These are phyloP conservation scores for Pseudogymnoascus sp. DNA, from an alignment of 2,329 filamentous ascomycete genomes.

Conservation along the genomic window DNA sequence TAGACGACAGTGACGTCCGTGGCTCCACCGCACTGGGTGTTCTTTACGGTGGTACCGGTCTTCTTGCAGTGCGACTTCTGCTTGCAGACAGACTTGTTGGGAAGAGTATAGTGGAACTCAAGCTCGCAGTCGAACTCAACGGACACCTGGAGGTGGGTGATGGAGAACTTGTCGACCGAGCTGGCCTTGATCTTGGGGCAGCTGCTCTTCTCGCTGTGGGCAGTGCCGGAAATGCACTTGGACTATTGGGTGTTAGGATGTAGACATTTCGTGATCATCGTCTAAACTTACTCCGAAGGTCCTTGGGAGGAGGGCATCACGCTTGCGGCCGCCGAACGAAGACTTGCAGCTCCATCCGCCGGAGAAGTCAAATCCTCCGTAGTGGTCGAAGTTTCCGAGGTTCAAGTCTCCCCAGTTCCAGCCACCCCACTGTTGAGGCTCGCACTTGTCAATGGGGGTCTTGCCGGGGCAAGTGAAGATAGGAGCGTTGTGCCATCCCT, in stretches of 20 bases:
- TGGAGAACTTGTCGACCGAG: constrained; percentile 57
- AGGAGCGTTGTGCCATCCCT: constrained; percentile 42
- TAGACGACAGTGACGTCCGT: constrained; percentile 67
- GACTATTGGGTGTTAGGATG: constrained; percentile 43
- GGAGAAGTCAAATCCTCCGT: constrained; percentile 65
- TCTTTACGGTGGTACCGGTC: constrained; percentile 62
- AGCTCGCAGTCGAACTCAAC: constrained; percentile 69
- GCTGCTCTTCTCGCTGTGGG: constrained; percentile 34
- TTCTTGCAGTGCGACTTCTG: constrained; percentile 61
- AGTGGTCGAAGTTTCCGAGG: constrained; percentile 53
- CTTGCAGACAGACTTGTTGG: constrained; percentile 73
- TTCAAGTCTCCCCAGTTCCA: constrained; percentile 63
- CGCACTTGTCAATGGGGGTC: constrained; percentile 65
- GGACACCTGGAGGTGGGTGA: constrained; percentile 64
- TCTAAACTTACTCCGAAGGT: constrained; percentile 34
- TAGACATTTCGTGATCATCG: constrained; percentile 31
- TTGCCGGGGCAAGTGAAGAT: constrained; percentile 62
- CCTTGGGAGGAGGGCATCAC: constrained; percentile 39
- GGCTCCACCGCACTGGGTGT: constrained; percentile 88
- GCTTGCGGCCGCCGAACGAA: constrained; percentile 46
- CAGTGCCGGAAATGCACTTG: constrained; percentile 54
- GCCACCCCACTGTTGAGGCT: constrained; percentile 56
- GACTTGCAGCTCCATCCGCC: constrained; percentile 60
- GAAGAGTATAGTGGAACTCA: constrained; percentile 82
- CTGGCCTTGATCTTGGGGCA: constrained; percentile 50